Base-by-base conservation (phyloP, 805 yeast species). In the Schwanniomyces polymorphus region DNA sequence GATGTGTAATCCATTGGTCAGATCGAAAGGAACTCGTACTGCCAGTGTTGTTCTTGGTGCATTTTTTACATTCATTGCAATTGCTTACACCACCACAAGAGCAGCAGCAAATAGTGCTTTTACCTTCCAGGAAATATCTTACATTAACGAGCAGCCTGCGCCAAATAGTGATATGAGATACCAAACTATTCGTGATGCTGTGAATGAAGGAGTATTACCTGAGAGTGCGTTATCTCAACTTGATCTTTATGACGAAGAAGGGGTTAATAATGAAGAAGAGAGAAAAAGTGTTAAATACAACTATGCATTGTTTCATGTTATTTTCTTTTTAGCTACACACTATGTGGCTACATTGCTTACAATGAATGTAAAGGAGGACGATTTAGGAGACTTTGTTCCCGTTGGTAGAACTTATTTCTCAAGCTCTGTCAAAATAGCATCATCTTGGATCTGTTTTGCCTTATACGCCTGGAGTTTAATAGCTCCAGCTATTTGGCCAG, bases 391-490 rank as follows among this genome's bases (percentile, higher is more conserved):
- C 50, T 94, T 94, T 59, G 84, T 90, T 9, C 99, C 99, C 0
- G 98, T 94, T 7, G 99, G 99, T 0, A 77, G 99, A 60, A 92
- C 99, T 0, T 91, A 92, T 67, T 94, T 92, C 64, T 86, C 92
- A 55, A 83, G 96, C 5, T 91, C 97, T 97, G 90, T 92, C 42
- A 94, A 94, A 68, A 88, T 94, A 48, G 75, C 87, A 14, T 85
- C 95, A 60, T 87, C 97, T 1, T 91, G 97, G 96, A 80, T 88
- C 39, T 95, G 99, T 63, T 94, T 84, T 62, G 72, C 75, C 6
- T 75, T 94, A 42, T 94, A 92, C 59, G 84, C 85, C 1, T 94
- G 98, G 99, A 88, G 96, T 7, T 68, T 94, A 50, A 63, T 89
- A 8, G 99, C 98, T 0, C 99, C 99, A 0, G 86, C 88, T 7